Evolutionary conservation across 108 stramenopile genomes (phyloP), one percentile per base, ranked within the genome.

Genomic region (Nitzschia sp.): DNA sequence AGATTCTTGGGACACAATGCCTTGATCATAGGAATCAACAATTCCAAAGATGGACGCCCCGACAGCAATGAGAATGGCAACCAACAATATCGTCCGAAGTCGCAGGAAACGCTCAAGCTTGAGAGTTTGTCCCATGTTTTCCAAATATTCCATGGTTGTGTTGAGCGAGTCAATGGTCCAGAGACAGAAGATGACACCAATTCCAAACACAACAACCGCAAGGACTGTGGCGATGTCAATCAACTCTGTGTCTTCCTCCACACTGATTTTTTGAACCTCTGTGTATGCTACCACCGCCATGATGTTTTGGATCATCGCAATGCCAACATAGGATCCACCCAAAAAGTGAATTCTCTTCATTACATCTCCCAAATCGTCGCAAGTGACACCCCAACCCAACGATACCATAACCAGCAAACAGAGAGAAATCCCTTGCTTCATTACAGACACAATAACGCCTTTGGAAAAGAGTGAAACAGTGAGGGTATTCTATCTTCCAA

Each of bases 91-190:
- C 10, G 74, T 70, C 25, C 89, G 85, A 34, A 94, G 77, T 26
- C 88, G 83, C 17, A 94, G 78, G 67, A 90, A 94, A 53, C 89
- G 77, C 54, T 73, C 66, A 56, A 94, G 62, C 71, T 94, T 94
- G 38, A 66, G 69, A 40, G 71, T 78, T 61, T 94, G 89, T 39
- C 85, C 88, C 90, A 90, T 88, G 55, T 62, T 81, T 63, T 94
- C 90, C 72, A 94, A 69, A 60, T 91, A 88, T 58, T 88, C 77
- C 93, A 94, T 91, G 11, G 88, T 94, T 26, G 73, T 64, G 67
- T 79, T 88, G 51, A 94, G 52, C 12, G 88, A 83, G 66, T 91
- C 87, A 59, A 94, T 82, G 56, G 89, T 91, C 93, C 90, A 94
- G 56, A 94, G 54, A 70, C 86, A 85, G 62, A 89, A 94, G 9